A percentile compares a stretch with the other conserved stretches of the same genome.
Conservation (phyloP, 768 basidiomycete species). For the Asterophora parasitica region DNA sequence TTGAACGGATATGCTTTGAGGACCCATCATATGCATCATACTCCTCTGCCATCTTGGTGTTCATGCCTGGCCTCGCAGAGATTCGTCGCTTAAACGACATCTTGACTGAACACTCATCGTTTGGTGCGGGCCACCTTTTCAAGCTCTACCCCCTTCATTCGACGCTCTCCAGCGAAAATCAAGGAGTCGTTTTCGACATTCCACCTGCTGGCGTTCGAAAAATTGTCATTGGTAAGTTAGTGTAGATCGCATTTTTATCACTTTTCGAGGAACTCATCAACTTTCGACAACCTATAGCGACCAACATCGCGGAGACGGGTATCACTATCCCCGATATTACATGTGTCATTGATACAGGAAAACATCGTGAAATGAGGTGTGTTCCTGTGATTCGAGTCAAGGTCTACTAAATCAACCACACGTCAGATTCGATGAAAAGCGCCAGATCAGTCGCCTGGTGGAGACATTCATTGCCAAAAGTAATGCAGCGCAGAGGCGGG, state of each 20-base stretch:
- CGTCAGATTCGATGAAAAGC: conserved; percentile 88
- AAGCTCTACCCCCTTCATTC: conserved; percentile 87
- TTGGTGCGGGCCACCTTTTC: conserved; percentile 62
- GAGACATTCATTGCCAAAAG: conserved; percentile 91
- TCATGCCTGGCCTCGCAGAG: conserved; percentile 93
- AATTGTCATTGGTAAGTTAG: conserved; percentile 80
- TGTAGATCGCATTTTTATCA: neutral
- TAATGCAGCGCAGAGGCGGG: conserved; percentile 86
- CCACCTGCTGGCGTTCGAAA: conserved; percentile 80
- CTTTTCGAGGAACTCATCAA: neutral
- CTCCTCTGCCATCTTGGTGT: conserved; percentile 82
- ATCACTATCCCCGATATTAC: conserved; percentile 98
- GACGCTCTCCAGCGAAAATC: conserved; percentile 86
- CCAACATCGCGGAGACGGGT: conserved; percentile 94
- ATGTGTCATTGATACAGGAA: conserved; percentile 92
- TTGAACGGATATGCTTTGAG: conserved; percentile 81
- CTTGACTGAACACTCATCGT: conserved; percentile 66
- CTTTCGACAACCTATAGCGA: conserved; percentile 42
- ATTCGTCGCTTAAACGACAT: conserved; percentile 86
- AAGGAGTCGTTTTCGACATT: conserved; percentile 85
- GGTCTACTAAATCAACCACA: neutral
- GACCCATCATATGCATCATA: conserved; percentile 45
- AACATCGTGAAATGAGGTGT: conserved; percentile 90
- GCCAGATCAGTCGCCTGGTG: conserved; percentile 86
- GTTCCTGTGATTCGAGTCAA: neutral